These are phyloP conservation scores for Aspergillus sp. DNA, from an alignment of 2,329 filamentous ascomycete genomes.

Conservation along the genomic window DNA sequence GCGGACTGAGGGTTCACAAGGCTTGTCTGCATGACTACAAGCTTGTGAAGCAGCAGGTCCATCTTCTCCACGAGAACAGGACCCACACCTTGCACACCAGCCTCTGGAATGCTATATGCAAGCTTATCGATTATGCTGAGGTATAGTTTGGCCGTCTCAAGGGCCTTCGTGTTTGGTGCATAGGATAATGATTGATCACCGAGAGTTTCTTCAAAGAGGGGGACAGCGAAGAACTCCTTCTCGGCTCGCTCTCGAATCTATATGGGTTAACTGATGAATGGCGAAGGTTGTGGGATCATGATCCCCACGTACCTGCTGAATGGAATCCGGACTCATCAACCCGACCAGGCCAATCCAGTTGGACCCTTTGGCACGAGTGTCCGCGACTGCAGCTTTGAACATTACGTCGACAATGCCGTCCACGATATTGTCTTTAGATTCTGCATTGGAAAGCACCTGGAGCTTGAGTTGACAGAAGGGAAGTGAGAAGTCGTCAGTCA, in stretches of 20 bases:
- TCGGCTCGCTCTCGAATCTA: slow-evolving; percentile 43
- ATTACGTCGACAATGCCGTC: slow-evolving; percentile 38
- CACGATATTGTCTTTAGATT: slow-evolving; percentile 25
- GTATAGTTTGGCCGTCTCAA: slow-evolving; percentile 36
- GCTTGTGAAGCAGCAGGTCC: slow-evolving; percentile 38
- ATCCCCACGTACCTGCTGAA: slow-evolving; percentile 30
- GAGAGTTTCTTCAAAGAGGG: slow-evolving; percentile 27
- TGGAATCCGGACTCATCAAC: slow-evolving; percentile 37
- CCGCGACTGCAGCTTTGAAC: slow-evolving; percentile 39
- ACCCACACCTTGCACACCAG: slow-evolving; percentile 30
- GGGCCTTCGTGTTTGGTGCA: slow-evolving; percentile 15
- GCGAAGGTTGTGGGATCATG: slow-evolving; percentile 2
- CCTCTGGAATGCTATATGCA: slow-evolving; percentile 35
- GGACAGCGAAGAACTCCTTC: slow-evolving; percentile 38
- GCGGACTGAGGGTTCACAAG: slow-evolving; percentile 19
- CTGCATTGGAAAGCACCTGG: slow-evolving; percentile 37
- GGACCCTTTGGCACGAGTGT: slow-evolving; percentile 31
- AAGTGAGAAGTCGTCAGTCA: slow-evolving; percentile 43
- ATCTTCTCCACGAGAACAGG: slow-evolving; percentile 41
- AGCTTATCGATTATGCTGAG: slow-evolving; percentile 41
- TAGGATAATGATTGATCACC: slow-evolving; percentile 9
- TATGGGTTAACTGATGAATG: slow-evolving; percentile 15
- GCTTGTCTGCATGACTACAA: slow-evolving; percentile 29
- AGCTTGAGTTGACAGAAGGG: slow-evolving; percentile 44
- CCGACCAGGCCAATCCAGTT: slow-evolving; percentile 41